Evolutionary conservation across 1,284 basidiomycete genomes (phyloP).

Genomic region (Ceratobasidium sp.): DNA sequence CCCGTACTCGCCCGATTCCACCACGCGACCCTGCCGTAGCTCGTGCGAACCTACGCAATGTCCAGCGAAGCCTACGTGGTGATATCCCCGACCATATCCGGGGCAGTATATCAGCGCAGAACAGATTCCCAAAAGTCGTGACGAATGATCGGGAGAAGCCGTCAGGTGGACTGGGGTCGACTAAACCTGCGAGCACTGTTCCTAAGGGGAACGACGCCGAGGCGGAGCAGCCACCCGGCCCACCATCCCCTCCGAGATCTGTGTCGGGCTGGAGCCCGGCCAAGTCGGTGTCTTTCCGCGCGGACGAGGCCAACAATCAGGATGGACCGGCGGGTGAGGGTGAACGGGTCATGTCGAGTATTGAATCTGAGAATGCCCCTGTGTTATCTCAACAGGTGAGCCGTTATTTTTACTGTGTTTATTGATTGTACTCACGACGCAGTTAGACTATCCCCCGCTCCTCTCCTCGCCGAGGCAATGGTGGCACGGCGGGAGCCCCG

Average conservation of each 20-base stretch:
- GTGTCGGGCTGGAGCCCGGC: not conserved
- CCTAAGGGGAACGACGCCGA: not conserved
- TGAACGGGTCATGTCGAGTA: constrained; percentile 14
- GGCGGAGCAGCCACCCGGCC: not conserved
- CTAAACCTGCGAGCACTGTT: not conserved
- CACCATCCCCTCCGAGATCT: not conserved
- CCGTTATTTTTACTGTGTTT: not conserved
- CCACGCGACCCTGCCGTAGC: not conserved
- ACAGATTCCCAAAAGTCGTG: constrained; percentile 15
- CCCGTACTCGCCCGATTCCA: constrained; percentile 20
- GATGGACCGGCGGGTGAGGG: not conserved
- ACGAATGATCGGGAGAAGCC: not conserved
- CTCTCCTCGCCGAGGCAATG: not conserved
- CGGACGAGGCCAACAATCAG: not conserved
- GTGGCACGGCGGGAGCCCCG: too few species aligned
- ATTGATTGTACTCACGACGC: not conserved
- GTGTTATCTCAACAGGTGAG: constrained; percentile 4
- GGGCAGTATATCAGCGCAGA: not conserved
- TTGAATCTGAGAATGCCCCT: constrained; percentile 9
- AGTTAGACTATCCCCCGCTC: not conserved
- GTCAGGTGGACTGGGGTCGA: not conserved
- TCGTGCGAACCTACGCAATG: not conserved
- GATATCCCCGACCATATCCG: not conserved
- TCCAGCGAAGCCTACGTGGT: not conserved
- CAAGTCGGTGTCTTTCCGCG: constrained; percentile 20